Base-by-base conservation (phyloP, 2,329 filamentous ascomycete species). In the Aspergillus bombycis region DNA sequence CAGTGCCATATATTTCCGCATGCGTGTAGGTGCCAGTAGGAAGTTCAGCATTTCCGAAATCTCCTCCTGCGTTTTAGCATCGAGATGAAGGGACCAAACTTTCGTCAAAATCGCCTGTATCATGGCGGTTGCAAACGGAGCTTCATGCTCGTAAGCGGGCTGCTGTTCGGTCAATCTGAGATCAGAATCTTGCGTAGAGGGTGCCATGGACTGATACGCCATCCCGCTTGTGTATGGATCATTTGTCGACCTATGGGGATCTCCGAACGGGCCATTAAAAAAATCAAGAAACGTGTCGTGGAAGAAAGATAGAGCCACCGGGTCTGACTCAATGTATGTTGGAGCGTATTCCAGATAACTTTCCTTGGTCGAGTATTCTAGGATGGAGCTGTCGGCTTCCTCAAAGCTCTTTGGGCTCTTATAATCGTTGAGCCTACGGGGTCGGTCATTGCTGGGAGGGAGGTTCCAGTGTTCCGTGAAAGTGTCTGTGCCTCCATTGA, bases 391-490 rank as follows among this genome's bases (percentile, higher is more conserved):
- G 36, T 66, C 64, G 45, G 59, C 65, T 63, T 74, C 70, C 45
- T 73, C 69, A 12, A 72, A 32, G 12, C 64, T 71, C 56, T 67
- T 72, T 28, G 72, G 71, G 45, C 74, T 78, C 30, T 79, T 73
- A 56, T 75, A 79, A 55, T 77, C 74, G 38, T 10, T 41, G 16
- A 80, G 70, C 16, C 75, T 71, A 54, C 75, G 73, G 30, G 74
- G 65, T 14, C 76, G 74, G 61, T 82, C 79, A 52, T 74, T 73
- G 7, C 74, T 71, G 4, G 79, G 76, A 14, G 80, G 80, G 9
- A 82, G 77, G 23, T 75, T 77, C 58, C 81, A 82, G 19, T 74
- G 74, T 62, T 82, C 78, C 1, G 80, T 81, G 62, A 82, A 82
- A 61, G 78, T 81, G 56, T 81, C 80, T 7, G 77, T 79, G 41